A percentile compares a stretch with the other conserved stretches of the same genome.
Evolutionary conservation across 768 basidiomycete genomes (phyloP).

Genomic region (Auriscalpium orientale): DNA sequence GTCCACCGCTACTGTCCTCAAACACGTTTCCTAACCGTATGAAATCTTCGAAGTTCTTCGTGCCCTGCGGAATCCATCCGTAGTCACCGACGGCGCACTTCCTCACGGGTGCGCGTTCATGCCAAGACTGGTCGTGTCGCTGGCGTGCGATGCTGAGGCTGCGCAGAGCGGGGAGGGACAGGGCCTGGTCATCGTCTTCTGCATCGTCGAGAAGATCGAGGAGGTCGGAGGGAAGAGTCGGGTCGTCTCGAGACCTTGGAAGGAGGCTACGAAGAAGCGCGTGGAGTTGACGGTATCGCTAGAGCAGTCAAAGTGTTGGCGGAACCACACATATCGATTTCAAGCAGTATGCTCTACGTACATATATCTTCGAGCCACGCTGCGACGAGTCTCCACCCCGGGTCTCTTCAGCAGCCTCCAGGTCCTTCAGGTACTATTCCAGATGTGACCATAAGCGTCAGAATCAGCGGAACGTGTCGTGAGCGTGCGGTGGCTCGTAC

Average conservation of each 20-base stretch:
- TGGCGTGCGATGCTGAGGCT: slow-evolving; percentile 1
- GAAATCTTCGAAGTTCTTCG: slow-evolving; percentile 8
- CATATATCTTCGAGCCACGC: too few relatives aligned
- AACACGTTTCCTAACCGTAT: slow-evolving; percentile 8
- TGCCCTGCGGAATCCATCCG: slow-evolving; percentile 5
- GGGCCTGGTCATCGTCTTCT: not conserved
- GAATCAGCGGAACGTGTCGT: not conserved
- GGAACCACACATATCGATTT: too few relatives aligned
- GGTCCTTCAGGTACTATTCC: slow-evolving; percentile 10
- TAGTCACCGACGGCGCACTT: slow-evolving; percentile 7
- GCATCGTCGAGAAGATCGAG: slow-evolving; percentile 13
- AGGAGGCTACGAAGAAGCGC: slow-evolving; percentile 11
- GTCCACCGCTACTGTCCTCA: not conserved
- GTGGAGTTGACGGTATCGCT: slow-evolving; percentile 12
- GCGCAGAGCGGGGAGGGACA: slow-evolving; percentile 10
- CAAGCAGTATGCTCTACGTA: too few relatives aligned
- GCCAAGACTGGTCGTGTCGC: slow-evolving; percentile 11
- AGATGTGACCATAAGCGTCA: not conserved
- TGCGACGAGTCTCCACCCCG: too few relatives aligned
- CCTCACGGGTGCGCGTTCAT: slow-evolving; percentile 3
- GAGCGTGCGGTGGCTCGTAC: not conserved
- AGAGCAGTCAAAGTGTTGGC: not conserved
- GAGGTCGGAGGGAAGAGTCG: slow-evolving; percentile 3
- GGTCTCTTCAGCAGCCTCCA: slow-evolving; percentile 5
- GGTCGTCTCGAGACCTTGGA: slow-evolving; percentile 4